Base-by-base conservation (phyloP, 2,329 filamentous ascomycete genomes). In the Fusarium pseudoanthophilum region DNA sequence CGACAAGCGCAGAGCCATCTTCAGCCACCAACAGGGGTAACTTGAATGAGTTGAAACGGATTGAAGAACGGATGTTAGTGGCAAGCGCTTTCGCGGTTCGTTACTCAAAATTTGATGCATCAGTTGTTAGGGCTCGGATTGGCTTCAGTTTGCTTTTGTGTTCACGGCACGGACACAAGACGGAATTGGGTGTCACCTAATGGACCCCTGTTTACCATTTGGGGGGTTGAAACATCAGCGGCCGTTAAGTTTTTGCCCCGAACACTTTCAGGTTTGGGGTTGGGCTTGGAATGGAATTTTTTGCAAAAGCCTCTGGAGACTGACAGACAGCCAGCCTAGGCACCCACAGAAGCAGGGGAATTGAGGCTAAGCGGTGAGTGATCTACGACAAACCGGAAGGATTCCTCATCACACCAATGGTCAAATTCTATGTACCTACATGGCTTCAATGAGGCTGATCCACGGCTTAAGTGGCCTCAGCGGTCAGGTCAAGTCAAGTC, bases 341-440 rank as follows among this genome's bases (percentile, higher is more conserved):
- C 58, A 52, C 34, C 61, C 34, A 53, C 39, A 58, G 39, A 67
- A 52, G 28, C 37, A 30, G 34, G 21, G 21, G 36, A 45, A 48
- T 20, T 16, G 9, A 36, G 34, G 18, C 18, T 53, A 36, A 57
- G 75, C 73, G 71, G 71, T 76, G 73, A 75, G 34, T 20, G 30
- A 26, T 32, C 34, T 42, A 40, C 36, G 53, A 42, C 64, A 59
- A 40, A 55, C 32, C 64, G 53, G 49, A 62, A 30, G 32, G 20
- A 43, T 26, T 49, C 37, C 37, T 24, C 20, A 28, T 21, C 26
- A 51, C 46, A 34, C 14, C 45, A 56, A 45, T 62, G 53, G 69
- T 24, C 18, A 30, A 55, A 43, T 49, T 60, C 14, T 32, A 30
- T 30, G 20, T 39, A 34, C 32, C 10, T 32, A 32, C 36, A 26